Conservation (phyloP, 73 alveolate genomes). For the Tetrahymena elliotti region DNA sequence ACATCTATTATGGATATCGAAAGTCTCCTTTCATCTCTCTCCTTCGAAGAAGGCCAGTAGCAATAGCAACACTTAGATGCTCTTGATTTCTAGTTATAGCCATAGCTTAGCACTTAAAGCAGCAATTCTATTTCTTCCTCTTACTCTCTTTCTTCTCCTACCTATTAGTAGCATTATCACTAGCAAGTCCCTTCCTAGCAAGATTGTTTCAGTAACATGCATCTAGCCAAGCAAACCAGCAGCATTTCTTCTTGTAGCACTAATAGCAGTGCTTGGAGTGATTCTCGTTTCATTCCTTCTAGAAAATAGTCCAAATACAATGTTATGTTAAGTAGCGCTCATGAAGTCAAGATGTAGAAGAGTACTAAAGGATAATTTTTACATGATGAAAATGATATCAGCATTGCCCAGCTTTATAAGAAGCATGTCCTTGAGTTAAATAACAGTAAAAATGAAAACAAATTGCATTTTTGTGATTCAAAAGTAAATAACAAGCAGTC, state of each 20-base stretch:
- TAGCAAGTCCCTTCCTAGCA: neutral
- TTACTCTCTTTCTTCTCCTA: neutral
- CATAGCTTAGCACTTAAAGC: neutral
- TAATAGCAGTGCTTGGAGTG: neutral
- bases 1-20: neutral
- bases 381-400: neutral
- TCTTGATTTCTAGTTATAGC: neutral
- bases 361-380: neutral
- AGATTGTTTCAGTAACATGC: neutral
- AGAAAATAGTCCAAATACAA: neutral
- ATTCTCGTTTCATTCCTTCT: neutral
- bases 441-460: neutral
- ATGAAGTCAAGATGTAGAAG: neutral
- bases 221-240: neutral
- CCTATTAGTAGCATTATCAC: neutral
- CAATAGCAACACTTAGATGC: neutral
- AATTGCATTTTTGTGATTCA: neutral
- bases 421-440: neutral
- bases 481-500: neutral
- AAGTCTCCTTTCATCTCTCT: neutral
- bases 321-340: neutral
- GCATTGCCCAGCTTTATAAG: neutral
- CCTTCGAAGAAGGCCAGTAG: neutral
- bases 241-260: neutral
- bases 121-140: neutral